A percentile compares a stretch with the other conserved stretches of the same genome.
Conservation (phyloP, 495 filamentous ascomycete genomes). For the Talaromyces wortmannii region DNA sequence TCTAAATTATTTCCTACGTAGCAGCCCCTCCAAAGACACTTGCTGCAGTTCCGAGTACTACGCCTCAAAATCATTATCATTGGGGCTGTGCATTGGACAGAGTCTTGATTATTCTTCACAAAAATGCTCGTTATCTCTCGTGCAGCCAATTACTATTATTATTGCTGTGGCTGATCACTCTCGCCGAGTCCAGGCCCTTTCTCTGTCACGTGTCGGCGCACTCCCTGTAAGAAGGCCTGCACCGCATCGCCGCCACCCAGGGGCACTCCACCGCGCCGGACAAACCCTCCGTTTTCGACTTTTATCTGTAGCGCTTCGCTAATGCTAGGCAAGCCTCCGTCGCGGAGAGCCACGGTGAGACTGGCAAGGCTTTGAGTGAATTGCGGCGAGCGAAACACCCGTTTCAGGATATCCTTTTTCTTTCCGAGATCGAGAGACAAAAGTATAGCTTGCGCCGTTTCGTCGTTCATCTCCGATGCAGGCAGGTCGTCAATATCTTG, state of each 20-base stretch:
- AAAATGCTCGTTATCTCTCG: no score
- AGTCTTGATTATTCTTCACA: no score
- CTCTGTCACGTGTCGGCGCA: slow-evolving; percentile 65
- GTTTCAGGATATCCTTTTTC: slow-evolving; percentile 74
- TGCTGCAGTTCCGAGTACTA: no score
- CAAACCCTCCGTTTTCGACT: slow-evolving; percentile 74
- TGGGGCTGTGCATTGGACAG: no score
- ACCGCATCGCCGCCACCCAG: slow-evolving; percentile 86
- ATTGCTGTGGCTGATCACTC: slow-evolving; percentile 26
- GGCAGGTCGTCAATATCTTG: slow-evolving; percentile 54
- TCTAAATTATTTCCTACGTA: no score
- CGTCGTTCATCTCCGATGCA: slow-evolving; percentile 58
- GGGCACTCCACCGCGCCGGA: slow-evolving; percentile 64
- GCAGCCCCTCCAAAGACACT: no score
- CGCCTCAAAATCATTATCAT: no score
- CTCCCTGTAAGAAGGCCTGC: slow-evolving; percentile 81
- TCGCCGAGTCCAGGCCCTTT: slow-evolving; percentile 26
- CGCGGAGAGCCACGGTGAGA: slow-evolving; percentile 78
- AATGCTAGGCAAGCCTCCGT: slow-evolving; percentile 88
- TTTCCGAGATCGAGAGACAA: slow-evolving; percentile 66
- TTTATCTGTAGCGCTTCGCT: slow-evolving; percentile 76
- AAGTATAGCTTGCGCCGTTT: slow-evolving; percentile 60
- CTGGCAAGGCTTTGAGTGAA: slow-evolving; percentile 80
- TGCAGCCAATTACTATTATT: no score
- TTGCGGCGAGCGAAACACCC: slow-evolving; percentile 84